Base-by-base conservation (phyloP, 106 monocot species). In the Amphibolis antarctica region DNA sequence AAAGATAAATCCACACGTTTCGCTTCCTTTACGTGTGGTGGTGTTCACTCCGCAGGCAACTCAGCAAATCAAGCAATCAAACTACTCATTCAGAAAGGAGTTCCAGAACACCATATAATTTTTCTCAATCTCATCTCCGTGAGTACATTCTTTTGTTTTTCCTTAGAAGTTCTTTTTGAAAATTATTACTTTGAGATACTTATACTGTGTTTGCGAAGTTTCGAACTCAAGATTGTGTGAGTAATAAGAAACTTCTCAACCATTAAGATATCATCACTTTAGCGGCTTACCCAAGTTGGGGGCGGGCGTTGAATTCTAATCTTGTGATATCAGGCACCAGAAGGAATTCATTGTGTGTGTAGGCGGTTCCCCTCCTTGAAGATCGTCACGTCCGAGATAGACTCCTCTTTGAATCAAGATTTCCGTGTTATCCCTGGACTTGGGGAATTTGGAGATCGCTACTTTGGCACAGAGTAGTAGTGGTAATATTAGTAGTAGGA, bases 331-430 rank as follows among this genome's bases (percentile, higher is more conserved):
- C 64, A 64, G 64, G 45, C 64, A 14, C 64, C 64, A 1, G 64
- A 64, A 48, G 64, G 92, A 12, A 82, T 92, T 42, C 92, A 88
- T 26, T 74, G 77, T 44, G 88, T 92, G 24, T 88, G 92, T 74
- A 85, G 82, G 68, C 75, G 85, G 1, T 92, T 88, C 72, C 92
- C 92, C 43, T 80, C 76, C 0, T 30, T 92, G 56, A 92, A 88
- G 77, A 88, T 92, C 23, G 85, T 92, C 15, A 92, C 92, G 20
- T 92, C 92, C 0, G 92, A 92, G 69, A 92, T 92, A 28, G 92
- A 92, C 61, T 71, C 48, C 10, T 72, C 67, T 0, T 53, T 92
- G 63, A 88, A 85, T 65, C 85, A 92, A 27, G 92, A 92, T 20
- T 88, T 66, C 65, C 73, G 88, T 25, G 92, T 92, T 11, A 92